Evolutionary conservation across 139 green algal genomes (phyloP).

Genomic region (Closterium sp.): DNA sequence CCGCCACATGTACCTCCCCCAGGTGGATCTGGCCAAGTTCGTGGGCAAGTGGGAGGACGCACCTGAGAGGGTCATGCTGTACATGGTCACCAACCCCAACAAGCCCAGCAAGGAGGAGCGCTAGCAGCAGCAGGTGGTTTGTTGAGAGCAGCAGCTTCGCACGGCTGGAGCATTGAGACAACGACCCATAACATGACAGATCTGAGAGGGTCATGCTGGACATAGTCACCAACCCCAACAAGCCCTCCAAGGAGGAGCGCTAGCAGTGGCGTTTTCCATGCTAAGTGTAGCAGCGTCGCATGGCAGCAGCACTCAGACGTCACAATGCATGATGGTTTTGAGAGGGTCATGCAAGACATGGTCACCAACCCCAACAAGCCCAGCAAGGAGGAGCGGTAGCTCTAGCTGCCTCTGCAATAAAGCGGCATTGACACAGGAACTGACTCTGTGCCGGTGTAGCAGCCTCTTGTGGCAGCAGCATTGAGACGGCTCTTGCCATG

Average conservation of each 20-base stretch:
- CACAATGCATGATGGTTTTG: background rate
- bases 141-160: no score
- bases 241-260: background rate
- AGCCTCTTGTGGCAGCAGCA: no score
- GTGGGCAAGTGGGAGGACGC: slow-evolving; percentile 17
- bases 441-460: no score
- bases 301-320: no score
- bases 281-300: no score
- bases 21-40: slow-evolving; percentile 41
- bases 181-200: no score
- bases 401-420: no score
- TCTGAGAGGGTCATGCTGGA: slow-evolving; percentile 15
- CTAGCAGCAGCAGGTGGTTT: background rate
- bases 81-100: slow-evolving; percentile 35
- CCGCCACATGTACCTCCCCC: background rate
- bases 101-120: slow-evolving; percentile 7
- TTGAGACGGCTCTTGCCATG: background rate
- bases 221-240: slow-evolving; percentile 30
- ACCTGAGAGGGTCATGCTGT: slow-evolving; percentile 30
- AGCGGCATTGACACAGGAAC: no score
- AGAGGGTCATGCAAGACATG: slow-evolving; percentile 35
- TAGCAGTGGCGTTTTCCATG: no score
- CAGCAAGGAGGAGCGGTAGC: no score
- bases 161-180: no score
- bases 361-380: slow-evolving; percentile 37